Evolutionary conservation across 2,329 filamentous ascomycete species (phyloP), one percentile per base, ranked within the genome.

Genomic region (Nannizzia gypsea): DNA sequence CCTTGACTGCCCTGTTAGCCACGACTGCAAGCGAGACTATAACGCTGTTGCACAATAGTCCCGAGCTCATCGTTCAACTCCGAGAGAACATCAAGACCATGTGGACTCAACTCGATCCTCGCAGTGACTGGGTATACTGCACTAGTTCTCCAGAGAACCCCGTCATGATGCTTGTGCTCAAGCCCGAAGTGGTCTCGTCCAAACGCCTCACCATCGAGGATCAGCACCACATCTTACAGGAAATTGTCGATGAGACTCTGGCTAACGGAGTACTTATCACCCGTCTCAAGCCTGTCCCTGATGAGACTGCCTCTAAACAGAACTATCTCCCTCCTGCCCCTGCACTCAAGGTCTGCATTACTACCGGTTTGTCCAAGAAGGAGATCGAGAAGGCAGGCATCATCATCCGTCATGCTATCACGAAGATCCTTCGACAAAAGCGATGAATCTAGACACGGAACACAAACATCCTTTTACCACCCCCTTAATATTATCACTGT

Each of bases 11-110:
- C 20, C 87, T 99, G 78, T 79, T 96, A 58, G 90, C 93, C 17
- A 95, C 95, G n/a, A 96, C 91, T 0, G 90, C 92, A 0, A 95
- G 89, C 70, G 93, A 96, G 75, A 92, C 90, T 1, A 81, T 97
- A 60, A 85, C 85, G 60, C 77, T 97, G 66, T 79, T 99, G 57
- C 90, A 96, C 73, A 87, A 87, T 46, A 90, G 87, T 69, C 91
- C 92, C 0, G 89, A 95, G 60, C 84, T 95, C 40, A 76, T 97
- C 57, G 76, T 78, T 1, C 85, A 86, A 65, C 83, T 95, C 68
- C 83, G 91, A 58, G 92, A 97, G 66, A 92, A 95, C 68, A 90
- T 91, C 71, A 88, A 85, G 71, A 81, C 84, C 0, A 90, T 99
- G 86, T 84, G 86, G 68, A 84, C 85, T 8, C 91, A 96, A 73